Evolutionary conservation across 139 green algal genomes (phyloP), one percentile per base, ranked within the genome.

Genomic region (Yamagishiella unicocca): DNA sequence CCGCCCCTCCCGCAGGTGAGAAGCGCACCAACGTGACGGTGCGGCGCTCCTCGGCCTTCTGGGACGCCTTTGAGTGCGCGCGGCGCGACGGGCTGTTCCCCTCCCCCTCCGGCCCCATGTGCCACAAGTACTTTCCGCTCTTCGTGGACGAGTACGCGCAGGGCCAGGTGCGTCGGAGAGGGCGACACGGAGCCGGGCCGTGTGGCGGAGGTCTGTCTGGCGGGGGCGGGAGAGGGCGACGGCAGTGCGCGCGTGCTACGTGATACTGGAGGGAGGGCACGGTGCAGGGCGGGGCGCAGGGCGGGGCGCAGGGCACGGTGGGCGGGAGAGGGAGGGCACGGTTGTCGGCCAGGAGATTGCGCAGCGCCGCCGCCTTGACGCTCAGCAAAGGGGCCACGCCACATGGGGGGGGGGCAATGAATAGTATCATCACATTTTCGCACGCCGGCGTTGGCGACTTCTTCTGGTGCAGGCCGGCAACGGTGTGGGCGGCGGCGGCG

Each of bases 51-150:
- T 37, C 67, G 29, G 90, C 87, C 1, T 90, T 93, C 45, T 91
- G 87, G 87, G 90, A 93, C 42, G 64, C 78, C 0, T 64, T 93
- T 24, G 55, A 64, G 25, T 46, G 10, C n/a, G 67, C 73, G 9
- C 73, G 24, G 19, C 7, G 38, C 2, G 46, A 84, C 45, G 71
- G 74, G 46, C 53, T 89, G 71, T 7, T 89, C 61, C 46, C 33
- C 0, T 40, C n/a, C 2, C 33, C 79, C 7, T 12, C n/a, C 10
- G 53, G 25, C 7, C 1, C 33, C 35, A 40, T 35, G 46, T 82
- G 53, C 27, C 85, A 80, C 85, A 94, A 92, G 77, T 71, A 92
- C 46, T 93, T 93, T 64, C 91, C 91, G 1, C 35, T 45, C 17
- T 94, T 94, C 74, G 71, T 94, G 43, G 88, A 92, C 58, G 83